Conservation (phyloP, 441 rosid genomes). For the Pelargonium citronellum region DNA sequence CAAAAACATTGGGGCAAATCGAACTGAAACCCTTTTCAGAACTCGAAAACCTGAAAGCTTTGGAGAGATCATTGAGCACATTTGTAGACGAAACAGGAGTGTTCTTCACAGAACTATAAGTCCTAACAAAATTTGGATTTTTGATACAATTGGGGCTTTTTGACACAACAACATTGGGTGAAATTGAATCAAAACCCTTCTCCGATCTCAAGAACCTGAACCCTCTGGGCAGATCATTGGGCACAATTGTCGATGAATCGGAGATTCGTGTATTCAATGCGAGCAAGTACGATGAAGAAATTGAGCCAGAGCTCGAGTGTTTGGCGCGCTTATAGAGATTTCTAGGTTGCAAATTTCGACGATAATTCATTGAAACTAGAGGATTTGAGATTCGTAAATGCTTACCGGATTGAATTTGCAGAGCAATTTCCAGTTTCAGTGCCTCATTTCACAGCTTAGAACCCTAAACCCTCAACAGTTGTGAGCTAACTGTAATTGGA, state of each 20-base stretch:
- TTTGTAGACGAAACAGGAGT: not conserved
- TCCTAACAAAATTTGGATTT: slow-evolving; percentile 14
- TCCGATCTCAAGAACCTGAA: slow-evolving; percentile 21
- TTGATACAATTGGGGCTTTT: slow-evolving; percentile 10
- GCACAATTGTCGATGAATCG: slow-evolving; percentile 10
- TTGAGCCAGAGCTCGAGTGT: slow-evolving; percentile 24
- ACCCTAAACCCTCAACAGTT: no score
- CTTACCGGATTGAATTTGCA: slow-evolving; percentile 1
- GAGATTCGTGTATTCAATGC: slow-evolving; percentile 19
- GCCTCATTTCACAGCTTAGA: no score
- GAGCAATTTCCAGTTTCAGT: not conserved
- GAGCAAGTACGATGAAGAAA: slow-evolving; percentile 9
- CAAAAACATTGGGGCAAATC: not conserved
- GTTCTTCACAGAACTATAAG: no score
- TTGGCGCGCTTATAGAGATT: slow-evolving; percentile 25
- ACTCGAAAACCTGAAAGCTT: not conserved
- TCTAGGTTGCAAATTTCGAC: slow-evolving; percentile 16
- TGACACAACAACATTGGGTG: slow-evolving; percentile 14
- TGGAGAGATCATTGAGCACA: not conserved
- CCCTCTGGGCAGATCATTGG: slow-evolving; percentile 8
- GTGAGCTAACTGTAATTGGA: no score
- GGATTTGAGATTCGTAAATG: not conserved
- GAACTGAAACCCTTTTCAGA: not conserved
- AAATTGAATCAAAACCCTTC: slow-evolving; percentile 26
- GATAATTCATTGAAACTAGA: slow-evolving; percentile 22